Base-by-base conservation (phyloP, 1,284 basidiomycete genomes). In the Tausonia pullulans region DNA sequence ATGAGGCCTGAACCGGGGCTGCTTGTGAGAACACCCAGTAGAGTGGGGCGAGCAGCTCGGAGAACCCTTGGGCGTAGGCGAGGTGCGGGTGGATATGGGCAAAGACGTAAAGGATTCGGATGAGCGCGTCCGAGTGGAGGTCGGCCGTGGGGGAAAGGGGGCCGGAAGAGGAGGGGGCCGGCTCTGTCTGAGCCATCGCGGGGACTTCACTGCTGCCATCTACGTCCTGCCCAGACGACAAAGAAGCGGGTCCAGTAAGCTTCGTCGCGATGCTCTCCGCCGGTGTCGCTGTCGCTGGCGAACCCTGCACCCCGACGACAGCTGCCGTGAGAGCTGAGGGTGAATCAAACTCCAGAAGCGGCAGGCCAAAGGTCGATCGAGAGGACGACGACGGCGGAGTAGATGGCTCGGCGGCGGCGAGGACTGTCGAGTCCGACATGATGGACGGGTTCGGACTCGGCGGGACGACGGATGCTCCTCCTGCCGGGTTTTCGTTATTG, bases 61-160 rank as follows among this genome's bases (percentile, higher is more conserved):
- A 70, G 45, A 76, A 69, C 2, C 70, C 71, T 50, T 73, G 70
- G 14, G 71, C 70, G 68, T 76, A 77, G 3, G 65, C 44, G 66
- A 71, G 73, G 53, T 74, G 72, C 0, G 73, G 72, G 63, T 76
- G 72, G 13, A 71, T 53, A 5, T 70, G 69, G 11, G 71, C 68
- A 60, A 75, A 74, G 43, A 76, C 68, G 66, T 72, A 76, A 4
- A 78, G 68, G 41, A 79, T 67, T 3, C 78, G 73, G 3, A 71
- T 71, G 4, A 78, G 66, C 41, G 69, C 72, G 57, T 78, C 76
- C 9, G 70, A 68, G 56, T 77, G 74, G 11, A 70, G 69, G 46
- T 59, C 64, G 44, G 27, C 55, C 53, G 39, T 67, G 54, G 40
- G 27, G 61, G 57, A 9, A 58, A 58, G 11, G 61, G 53, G n/a